Evolutionary conservation across 495 filamentous ascomycete genomes (phyloP).

Genomic region (Lophiostoma macrostomum): DNA sequence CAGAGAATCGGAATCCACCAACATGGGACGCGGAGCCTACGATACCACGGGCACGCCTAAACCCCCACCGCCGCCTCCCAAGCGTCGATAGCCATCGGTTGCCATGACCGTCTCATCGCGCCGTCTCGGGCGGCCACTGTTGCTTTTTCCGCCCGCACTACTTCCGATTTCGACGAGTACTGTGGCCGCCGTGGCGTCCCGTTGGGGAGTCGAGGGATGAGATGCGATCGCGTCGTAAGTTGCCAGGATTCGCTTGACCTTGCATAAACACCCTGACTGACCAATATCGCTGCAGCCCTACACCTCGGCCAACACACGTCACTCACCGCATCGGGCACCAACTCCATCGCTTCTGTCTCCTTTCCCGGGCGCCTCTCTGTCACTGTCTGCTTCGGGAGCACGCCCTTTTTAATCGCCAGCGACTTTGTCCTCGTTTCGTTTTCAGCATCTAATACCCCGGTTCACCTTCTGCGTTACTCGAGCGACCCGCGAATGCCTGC

Average conservation of each 20-base stretch:
- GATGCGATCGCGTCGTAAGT: slow-evolving; percentile 31
- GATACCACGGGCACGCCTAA: slow-evolving; percentile 40
- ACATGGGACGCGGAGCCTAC: slow-evolving; percentile 41
- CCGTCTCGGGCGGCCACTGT: slow-evolving; percentile 4
- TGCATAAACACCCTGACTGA: slow-evolving; percentile 28
- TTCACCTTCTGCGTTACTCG: slow-evolving; percentile 18
- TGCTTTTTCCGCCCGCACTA: slow-evolving; percentile 12
- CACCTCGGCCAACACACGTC: slow-evolving; percentile 4
- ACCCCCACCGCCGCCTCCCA: slow-evolving; percentile 35
- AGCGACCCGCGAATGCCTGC: slow-evolving; percentile 12
- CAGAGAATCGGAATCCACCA: slow-evolving; percentile 29
- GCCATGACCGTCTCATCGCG: slow-evolving; percentile 7
- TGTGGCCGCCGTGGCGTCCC: slow-evolving; percentile 5
- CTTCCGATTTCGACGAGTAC: not conserved
- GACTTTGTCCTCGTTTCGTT: slow-evolving; percentile 24
- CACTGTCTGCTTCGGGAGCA: slow-evolving; percentile 15
- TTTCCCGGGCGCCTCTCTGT: slow-evolving; percentile 3
- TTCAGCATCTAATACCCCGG: slow-evolving; percentile 32
- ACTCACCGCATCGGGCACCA: not conserved
- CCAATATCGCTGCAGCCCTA: slow-evolving; percentile 30
- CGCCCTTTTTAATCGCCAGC: slow-evolving; percentile 36
- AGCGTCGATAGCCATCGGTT: slow-evolving; percentile 29
- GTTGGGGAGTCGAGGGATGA: slow-evolving; percentile 30
- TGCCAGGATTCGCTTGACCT: slow-evolving; percentile 18
- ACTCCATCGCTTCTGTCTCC: not conserved